Conservation (phyloP, 495 filamentous ascomycete species). For the Halenospora varia region DNA sequence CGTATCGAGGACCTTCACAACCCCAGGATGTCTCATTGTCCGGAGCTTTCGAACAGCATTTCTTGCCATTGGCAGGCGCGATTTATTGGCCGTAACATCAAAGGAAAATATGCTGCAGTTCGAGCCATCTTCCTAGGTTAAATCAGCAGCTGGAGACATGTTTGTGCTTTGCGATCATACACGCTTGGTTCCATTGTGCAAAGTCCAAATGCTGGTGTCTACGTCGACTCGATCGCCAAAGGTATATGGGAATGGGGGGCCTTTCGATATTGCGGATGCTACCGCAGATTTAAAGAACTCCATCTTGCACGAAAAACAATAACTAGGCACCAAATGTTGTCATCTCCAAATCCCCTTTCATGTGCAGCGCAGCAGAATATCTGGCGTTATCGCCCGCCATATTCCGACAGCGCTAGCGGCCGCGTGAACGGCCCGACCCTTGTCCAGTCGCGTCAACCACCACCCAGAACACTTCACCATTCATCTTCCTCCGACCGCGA, state of each 20-base stretch:
- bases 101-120: conserved; percentile 96
- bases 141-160: background rate
- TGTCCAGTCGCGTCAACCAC: no score
- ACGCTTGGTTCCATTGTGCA: conserved; percentile 87
- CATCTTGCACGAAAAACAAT: conserved; percentile 47
- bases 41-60: conserved; percentile 90
- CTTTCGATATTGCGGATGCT: conserved; percentile 92
- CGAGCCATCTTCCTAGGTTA: conserved; percentile 76
- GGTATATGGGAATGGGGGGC: conserved; percentile 83
- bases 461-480: no score
- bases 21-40: conserved; percentile 89
- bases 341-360: background rate
- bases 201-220: conserved; percentile 85
- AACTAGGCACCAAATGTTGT: background rate
- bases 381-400: conserved; percentile 1
- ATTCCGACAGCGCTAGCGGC: background rate
- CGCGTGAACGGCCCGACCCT: no score
- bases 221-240: conserved; percentile 88
- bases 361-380: conserved; percentile 1
- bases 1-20: conserved; percentile 88
- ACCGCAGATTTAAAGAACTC: conserved; percentile 98
- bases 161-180: conserved; percentile 42
- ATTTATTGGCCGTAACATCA: conserved; percentile 74
- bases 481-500: no score
- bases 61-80: conserved; percentile 76